Conservation (phyloP, 306 rosid genomes). For the Lathyrus tuberosus region DNA sequence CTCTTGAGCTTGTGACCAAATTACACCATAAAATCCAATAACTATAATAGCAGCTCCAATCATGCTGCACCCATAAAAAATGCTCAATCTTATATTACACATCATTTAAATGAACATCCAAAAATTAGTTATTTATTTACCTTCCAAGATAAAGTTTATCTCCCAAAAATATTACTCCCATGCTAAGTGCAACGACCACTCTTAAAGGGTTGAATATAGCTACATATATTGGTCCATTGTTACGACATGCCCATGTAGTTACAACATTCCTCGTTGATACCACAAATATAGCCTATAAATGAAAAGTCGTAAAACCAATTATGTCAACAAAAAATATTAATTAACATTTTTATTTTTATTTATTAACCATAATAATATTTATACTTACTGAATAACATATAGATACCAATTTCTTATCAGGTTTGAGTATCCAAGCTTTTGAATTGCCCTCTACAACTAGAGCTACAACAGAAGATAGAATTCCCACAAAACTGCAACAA, state of each 20-base stretch:
- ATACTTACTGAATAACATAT: slow-evolving; percentile 39
- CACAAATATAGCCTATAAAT: slow-evolving; percentile 48
- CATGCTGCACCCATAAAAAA: slow-evolving; percentile 35
- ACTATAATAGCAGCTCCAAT: slow-evolving; percentile 48
- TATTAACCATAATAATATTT: not conserved
- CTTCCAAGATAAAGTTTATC: slow-evolving; percentile 57
- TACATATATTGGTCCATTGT: slow-evolving; percentile 56
- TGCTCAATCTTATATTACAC: not conserved
- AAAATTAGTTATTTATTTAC: slow-evolving; percentile 8
- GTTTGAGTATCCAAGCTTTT: slow-evolving; percentile 39
- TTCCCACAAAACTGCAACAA: slow-evolving; percentile 11
- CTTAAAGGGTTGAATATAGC: slow-evolving; percentile 53
- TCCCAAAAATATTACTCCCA: slow-evolving; percentile 55
- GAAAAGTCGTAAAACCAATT: too few species aligned
- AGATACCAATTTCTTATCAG: slow-evolving; percentile 33
- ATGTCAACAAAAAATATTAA: too few species aligned
- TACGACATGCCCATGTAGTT: slow-evolving; percentile 43
- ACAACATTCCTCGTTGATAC: slow-evolving; percentile 38
- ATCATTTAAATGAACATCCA: not conserved
- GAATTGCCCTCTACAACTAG: slow-evolving; percentile 38
- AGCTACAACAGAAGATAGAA: slow-evolving; percentile 42
- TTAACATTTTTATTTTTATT: too few species aligned
- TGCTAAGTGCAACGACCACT: slow-evolving; percentile 51
- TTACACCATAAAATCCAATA: slow-evolving; percentile 56
- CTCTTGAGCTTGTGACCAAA: slow-evolving; percentile 56